Conservation (phyloP, 176 grass and related monocot genomes). For the Avena eriantha region DNA sequence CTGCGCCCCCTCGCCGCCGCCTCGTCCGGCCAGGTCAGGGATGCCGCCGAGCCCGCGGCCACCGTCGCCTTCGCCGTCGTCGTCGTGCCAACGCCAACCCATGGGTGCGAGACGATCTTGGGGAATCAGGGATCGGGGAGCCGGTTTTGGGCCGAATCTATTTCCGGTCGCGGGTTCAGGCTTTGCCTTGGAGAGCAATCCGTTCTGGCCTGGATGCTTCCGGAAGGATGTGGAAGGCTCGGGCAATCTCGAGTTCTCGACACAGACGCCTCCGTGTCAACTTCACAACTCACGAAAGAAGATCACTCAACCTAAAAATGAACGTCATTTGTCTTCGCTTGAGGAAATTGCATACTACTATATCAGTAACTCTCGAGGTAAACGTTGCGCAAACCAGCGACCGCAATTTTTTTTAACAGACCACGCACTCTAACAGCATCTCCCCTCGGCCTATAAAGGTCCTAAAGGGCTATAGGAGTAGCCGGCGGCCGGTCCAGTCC, state of each 20-base stretch:
- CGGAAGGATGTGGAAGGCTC: conserved; percentile 26
- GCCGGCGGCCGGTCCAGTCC: no score
- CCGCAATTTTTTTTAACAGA: no score
- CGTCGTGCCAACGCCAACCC: conserved; percentile 77
- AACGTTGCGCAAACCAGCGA: no score
- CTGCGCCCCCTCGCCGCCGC: conserved; percentile 8
- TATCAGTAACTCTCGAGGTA: no score
- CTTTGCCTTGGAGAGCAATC: conserved; percentile 52
- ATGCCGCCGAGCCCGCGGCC: conserved; percentile 46
- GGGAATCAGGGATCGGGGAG: conserved; percentile 29
- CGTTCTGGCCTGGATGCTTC: conserved; percentile 7
- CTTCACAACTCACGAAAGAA: not conserved
- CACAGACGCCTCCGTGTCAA: not conserved
- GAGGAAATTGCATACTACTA: no score
- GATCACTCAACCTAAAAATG: no score
- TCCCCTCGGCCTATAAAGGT: no score
- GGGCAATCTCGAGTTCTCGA: not conserved
- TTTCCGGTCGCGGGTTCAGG: not conserved
- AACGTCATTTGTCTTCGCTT: no score
- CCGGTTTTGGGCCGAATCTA: not conserved
- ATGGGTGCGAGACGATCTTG: conserved; percentile 38
- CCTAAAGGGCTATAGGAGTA: no score
- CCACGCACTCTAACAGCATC: no score
- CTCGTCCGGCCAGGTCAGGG: conserved; percentile 32
- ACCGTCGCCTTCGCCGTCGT: conserved; percentile 34